Conservation (phyloP, 257 asterid species). For the Leptodermis oblonga region DNA sequence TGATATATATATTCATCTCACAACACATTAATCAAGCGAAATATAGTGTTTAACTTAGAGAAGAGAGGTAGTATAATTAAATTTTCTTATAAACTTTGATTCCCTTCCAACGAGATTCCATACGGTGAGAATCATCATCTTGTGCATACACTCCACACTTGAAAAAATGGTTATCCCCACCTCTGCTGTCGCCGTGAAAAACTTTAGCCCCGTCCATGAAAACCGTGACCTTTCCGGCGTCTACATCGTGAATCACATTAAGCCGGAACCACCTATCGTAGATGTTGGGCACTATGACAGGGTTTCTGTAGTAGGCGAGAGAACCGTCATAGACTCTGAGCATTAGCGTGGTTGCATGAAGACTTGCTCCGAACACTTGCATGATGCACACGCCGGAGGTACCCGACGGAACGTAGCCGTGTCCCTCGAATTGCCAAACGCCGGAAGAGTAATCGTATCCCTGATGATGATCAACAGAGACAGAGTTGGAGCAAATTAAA, state of each 20-base stretch:
- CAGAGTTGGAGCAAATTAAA: too few species aligned
- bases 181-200: constrained; percentile 20
- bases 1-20: too few species aligned
- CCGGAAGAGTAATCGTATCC: constrained; percentile 32
- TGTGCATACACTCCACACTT: constrained; percentile 39
- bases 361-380: constrained; percentile 35
- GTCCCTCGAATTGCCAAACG: constrained; percentile 38
- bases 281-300: constrained; percentile 14
- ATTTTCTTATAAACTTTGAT: constrained; percentile 25
- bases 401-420: constrained; percentile 25
- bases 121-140: constrained; percentile 21
- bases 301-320: constrained; percentile 17
- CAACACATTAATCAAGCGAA: too few species aligned
- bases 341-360: constrained; percentile 33
- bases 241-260: constrained; percentile 30
- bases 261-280: constrained; percentile 32
- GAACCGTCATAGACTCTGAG: constrained; percentile 27
- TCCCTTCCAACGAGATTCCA: constrained; percentile 38
- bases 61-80: too few species aligned
- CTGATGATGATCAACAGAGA: too few species aligned
- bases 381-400: constrained; percentile 31
- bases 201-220: constrained; percentile 21
- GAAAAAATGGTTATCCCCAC: constrained; percentile 26
- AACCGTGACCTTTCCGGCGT: constrained; percentile 12
- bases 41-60: too few species aligned